phyloP scores from a whole-genome alignment of 306 rosid species.

The Morella rubra region DNA sequence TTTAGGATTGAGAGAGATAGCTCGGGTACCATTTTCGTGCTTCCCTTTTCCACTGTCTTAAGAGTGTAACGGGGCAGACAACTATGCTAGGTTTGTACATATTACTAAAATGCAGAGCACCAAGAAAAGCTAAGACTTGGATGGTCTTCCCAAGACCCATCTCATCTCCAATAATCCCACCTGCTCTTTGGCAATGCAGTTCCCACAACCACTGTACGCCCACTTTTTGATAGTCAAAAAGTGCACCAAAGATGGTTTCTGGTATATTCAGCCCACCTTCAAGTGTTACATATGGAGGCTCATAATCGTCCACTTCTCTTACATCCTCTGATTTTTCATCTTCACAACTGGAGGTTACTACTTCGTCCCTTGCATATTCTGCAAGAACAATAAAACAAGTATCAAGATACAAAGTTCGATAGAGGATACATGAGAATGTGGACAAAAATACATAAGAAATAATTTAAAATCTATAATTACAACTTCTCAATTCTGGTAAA shows the following conservation, averaged over 20 bases:
- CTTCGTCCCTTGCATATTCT: constrained; percentile 48
- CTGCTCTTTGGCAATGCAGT: constrained; percentile 96
- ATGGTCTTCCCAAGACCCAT: constrained; percentile 99
- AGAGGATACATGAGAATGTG: neutral
- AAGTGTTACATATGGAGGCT: constrained; percentile 60
- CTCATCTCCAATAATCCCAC: constrained; percentile 99
- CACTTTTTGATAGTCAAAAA: constrained; percentile 97
- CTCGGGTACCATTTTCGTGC: constrained; percentile 85
- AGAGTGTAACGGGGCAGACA: constrained; percentile 90
- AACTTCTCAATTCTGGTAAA: neutral
- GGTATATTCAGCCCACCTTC: constrained; percentile 95
- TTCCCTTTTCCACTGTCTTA: constrained; percentile 97
- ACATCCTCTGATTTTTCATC: constrained; percentile 52
- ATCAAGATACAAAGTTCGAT: constrained; percentile 10
- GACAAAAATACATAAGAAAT: neutral
- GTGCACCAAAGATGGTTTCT: constrained; percentile 54
- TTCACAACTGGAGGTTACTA: constrained; percentile 52
- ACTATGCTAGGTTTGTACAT: constrained; percentile 88
- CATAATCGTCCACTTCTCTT: constrained; percentile 47
- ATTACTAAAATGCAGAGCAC: constrained; percentile 88
- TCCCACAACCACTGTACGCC: constrained; percentile 99
- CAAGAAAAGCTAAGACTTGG: constrained; percentile 89
- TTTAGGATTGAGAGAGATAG: constrained; percentile 79
- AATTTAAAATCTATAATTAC: too few species aligned
- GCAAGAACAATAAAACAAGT: constrained; percentile 38